These are phyloP conservation scores for Leccinum uliginosum DNA, from an alignment of 768 basidiomycete species.

Conservation along the genomic window DNA sequence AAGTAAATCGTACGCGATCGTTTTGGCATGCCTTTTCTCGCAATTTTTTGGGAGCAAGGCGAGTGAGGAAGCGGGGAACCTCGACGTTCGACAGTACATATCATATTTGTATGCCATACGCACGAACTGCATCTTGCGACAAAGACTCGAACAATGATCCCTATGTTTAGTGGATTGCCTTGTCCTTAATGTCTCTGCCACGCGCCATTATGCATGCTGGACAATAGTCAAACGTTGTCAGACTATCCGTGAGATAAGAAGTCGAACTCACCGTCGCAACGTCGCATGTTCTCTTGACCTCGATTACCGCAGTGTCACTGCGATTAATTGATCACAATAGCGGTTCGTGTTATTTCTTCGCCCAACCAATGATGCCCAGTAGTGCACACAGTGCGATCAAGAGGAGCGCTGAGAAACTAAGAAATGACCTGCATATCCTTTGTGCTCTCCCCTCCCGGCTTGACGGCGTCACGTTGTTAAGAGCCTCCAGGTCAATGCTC, in stretches of 20 bases:
- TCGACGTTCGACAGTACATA: slow-evolving; percentile 4
- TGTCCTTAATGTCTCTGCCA: not conserved
- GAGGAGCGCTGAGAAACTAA: slow-evolving; percentile 19
- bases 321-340: not conserved
- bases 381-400: slow-evolving; percentile 22
- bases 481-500: slow-evolving; percentile 21
- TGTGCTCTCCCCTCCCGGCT: slow-evolving; percentile 11
- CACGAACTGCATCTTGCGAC: slow-evolving; percentile 20
- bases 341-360: slow-evolving; percentile 11
- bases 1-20: slow-evolving; percentile 49
- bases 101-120: slow-evolving; percentile 16
- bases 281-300: not conserved
- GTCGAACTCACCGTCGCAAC: not conserved
- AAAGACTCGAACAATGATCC: slow-evolving; percentile 2
- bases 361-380: slow-evolving; percentile 17
- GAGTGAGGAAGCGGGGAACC: slow-evolving; percentile 3
- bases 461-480: not conserved
- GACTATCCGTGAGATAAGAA: not conserved
- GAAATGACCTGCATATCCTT: slow-evolving; percentile 10
- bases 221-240: not conserved
- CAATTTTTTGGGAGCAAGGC: not conserved
- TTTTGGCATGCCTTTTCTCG: slow-evolving; percentile 7
- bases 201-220: not conserved
- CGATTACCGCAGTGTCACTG: not conserved
- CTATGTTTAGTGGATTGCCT: not conserved